Evolutionary conservation across 208 protist genomes (phyloP), one percentile per base, ranked within the genome.

Genomic region (Trypanosoma boissoni): DNA sequence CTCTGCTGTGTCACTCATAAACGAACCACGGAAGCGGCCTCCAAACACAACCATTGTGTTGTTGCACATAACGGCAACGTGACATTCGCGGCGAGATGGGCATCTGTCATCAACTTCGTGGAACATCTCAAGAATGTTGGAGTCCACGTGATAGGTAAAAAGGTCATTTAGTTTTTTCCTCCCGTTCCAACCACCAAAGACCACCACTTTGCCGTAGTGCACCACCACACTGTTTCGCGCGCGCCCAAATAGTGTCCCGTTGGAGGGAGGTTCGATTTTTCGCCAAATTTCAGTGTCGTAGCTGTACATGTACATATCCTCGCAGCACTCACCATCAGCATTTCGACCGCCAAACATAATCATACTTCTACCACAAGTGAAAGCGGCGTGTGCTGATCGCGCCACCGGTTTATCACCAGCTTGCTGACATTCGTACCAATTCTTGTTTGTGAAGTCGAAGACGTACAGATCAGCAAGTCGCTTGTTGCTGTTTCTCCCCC

Each of bases 41-140:
- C 88, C 88, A 58, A 95, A 95, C 10, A 95, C 80, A 18, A 95
- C 70, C 84, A 95, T 90, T 32, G 80, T 92, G 74, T 95, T 87
- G 44, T 79, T 64, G 58, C 86, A 91, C 37, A 90, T 69, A 21
- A 92, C 85, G 14, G 88, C 83, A 16, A 91, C 75, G 49, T 92
- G 88, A 37, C 88, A 95, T 67, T 95, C 88, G 9, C 88, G 80
- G 5, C 84, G 70, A 1, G 84, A 87, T 14, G 88, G 88, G 62
- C 79, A 86, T n/a, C 69, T 65, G 7, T 76, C 68, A 50, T 89
- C 88, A 48, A 64, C 57, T 20, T 89, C 80, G 61, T 79, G 73
- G 24, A 74, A 52, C 31, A 71, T 50, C 52, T 88, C 80, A 45
- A 88, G 74, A 2, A 67, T 86, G 55, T 88, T 83, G 18, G 83